These are phyloP conservation scores for Tetradesmus lagerheimii DNA, from an alignment of 139 green algal genomes.

Conservation along the genomic window DNA sequence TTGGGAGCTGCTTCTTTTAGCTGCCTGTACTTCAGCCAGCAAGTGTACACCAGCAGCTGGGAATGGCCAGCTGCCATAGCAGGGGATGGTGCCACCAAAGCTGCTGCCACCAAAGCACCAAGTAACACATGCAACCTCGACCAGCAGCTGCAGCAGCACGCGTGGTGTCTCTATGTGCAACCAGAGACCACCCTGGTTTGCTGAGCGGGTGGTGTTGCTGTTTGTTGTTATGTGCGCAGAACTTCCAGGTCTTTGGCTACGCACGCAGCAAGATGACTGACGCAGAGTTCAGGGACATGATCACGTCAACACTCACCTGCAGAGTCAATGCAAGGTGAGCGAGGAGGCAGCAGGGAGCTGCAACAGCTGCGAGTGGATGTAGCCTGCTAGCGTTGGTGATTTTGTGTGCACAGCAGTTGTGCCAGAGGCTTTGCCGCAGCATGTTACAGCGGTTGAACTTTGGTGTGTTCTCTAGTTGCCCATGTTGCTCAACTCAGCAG, in stretches of 20 bases:
- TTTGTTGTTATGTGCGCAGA: constrained; percentile 59
- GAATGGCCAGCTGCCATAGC: too few relatives aligned
- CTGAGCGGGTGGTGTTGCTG: neutral
- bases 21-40: too few relatives aligned
- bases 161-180: neutral
- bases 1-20: too few relatives aligned
- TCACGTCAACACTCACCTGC: constrained; percentile 89
- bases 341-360: neutral
- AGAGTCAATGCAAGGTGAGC: constrained; percentile 66
- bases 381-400: neutral
- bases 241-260: constrained; percentile 96
- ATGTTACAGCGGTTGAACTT: too few relatives aligned
- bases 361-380: neutral
- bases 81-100: too few relatives aligned
- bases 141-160: neutral
- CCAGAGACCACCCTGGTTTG: neutral
- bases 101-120: too few relatives aligned
- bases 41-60: too few relatives aligned
- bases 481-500: too few relatives aligned
- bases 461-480: neutral
- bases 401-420: neutral
- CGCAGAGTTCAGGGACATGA: constrained; percentile 89
- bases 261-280: constrained; percentile 93
- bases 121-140: too few relatives aligned
- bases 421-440: too few relatives aligned